Percentiles rank a stretch among this genome's conserved stretches.
Evolutionary conservation across 305 asterid species (phyloP).

Genomic region (Ilex paraguariensis): DNA sequence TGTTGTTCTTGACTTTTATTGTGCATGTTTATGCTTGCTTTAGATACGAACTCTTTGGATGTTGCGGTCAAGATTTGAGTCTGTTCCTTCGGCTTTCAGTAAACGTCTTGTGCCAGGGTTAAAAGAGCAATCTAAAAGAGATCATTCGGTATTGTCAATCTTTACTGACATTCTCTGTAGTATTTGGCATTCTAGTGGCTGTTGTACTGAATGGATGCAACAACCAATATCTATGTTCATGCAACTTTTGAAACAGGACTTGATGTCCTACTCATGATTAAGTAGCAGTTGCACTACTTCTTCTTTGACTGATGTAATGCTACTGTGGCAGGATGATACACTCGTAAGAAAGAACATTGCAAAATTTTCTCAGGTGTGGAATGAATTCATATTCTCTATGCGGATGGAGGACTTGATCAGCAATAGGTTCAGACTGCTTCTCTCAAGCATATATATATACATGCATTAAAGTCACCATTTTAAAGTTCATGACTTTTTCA

Average conservation of each 20-base stretch:
- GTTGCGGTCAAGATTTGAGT: slow-evolving; percentile 91
- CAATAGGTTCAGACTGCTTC: slow-evolving; percentile 51
- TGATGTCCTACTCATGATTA: not conserved
- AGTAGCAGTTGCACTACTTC: slow-evolving; percentile 7
- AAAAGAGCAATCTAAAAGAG: slow-evolving; percentile 44
- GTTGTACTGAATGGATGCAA: not conserved
- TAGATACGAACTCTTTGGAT: slow-evolving; percentile 99
- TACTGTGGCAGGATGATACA: slow-evolving; percentile 53
- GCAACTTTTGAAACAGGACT: not conserved
- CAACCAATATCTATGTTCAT: not conserved
- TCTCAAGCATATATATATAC: slow-evolving; percentile 11
- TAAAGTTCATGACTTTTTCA: not conserved
- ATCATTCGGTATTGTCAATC: slow-evolving; percentile 39
- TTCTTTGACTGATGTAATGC: slow-evolving; percentile 15
- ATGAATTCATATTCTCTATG: slow-evolving; percentile 90
- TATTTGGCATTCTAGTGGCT: not conserved
- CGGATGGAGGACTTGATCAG: slow-evolving; percentile 92
- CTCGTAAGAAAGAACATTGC: slow-evolving; percentile 75
- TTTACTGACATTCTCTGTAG: slow-evolving; percentile 4
- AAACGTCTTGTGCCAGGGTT: slow-evolving; percentile 79
- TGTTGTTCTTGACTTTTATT: slow-evolving; percentile 4
- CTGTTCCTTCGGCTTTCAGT: slow-evolving; percentile 92
- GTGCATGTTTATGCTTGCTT: slow-evolving; percentile 4
- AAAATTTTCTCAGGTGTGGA: slow-evolving; percentile 99
- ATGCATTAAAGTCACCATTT: slow-evolving; percentile 1